Base-by-base conservation (phyloP, 441 rosid genomes). In the Populus hybrid region DNA sequence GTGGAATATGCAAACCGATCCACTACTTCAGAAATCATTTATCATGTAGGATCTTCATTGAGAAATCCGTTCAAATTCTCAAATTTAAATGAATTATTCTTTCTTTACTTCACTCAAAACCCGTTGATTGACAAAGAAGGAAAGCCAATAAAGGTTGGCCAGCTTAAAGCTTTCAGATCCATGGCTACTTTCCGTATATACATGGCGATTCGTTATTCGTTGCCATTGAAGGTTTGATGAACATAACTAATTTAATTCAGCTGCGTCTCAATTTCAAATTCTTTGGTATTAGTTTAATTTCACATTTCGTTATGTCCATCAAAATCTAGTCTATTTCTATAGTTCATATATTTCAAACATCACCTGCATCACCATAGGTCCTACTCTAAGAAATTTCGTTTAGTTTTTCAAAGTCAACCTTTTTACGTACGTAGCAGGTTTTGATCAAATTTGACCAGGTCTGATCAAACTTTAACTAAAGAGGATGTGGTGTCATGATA, bases 71-170 rank as follows among this genome's bases (percentile, higher is more conserved):
- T 89, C 14, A 85, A 20, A 40, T 87, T 84, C 70, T 11, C 20
- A 4, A n/a, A 82, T 16, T 74, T 94, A 38, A 84, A 87, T 21
- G 89, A 89, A 5, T 75, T 32, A 40, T 69, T 72, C 4, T 73
- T 79, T 70, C 84, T 81, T 28, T 88, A 90, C 85, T 94, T 93
- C 82, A 40, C 82, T 8, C 81, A 85, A 68, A 89, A 82, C 1
- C 98, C 98, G 24, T 87, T 91, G 90, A 83, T 88, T 71, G 85
- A 83, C 75, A 90, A 91, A 24, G 86, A 93, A 11, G 97, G 97
- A 10, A 83, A 84, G 70, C 86, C 93, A 0, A 88, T 93, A 6
- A 86, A 75, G 30, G 88, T 91, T 42, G 76, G 87, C 26, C 83
- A 79, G 38, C 42, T 87, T 64, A 85, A 70, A 0, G 63, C 87